Evolutionary conservation across 1,284 basidiomycete genomes (phyloP).

Genomic region (Trichosporon faecale): DNA sequence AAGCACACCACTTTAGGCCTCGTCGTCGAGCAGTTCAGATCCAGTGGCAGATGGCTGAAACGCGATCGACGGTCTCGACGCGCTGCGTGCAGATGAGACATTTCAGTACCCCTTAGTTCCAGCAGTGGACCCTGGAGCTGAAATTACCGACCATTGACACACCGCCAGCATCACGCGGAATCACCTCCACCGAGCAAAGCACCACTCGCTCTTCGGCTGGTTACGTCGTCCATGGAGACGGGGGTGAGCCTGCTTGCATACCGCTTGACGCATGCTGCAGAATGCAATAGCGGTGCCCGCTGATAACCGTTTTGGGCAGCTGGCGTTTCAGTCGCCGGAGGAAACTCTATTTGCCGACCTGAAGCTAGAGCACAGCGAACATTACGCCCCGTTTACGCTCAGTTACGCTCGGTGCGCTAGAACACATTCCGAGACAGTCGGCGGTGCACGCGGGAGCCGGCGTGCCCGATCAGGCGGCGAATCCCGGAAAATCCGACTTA

Average conservation of each 20-base stretch:
- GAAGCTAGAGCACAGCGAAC: neutral
- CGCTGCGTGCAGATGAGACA: neutral
- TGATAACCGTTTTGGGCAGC: neutral
- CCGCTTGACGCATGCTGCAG: too few relatives aligned
- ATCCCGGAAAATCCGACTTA: neutral
- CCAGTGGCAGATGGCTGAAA: neutral
- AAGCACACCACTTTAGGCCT: neutral
- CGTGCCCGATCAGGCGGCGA: neutral
- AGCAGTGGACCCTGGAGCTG: neutral
- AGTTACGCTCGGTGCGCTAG: neutral
- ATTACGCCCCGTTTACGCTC: neutral
- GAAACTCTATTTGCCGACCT: neutral
- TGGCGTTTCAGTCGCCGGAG: neutral
- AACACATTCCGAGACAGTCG: neutral
- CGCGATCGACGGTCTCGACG: neutral
- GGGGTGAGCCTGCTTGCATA: neutral
- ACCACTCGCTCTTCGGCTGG: neutral
- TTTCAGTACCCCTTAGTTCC: neutral
- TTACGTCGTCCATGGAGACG: neutral
- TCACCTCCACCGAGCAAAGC: neutral
- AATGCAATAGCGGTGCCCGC: neutral
- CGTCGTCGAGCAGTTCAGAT: neutral
- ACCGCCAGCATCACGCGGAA: neutral
- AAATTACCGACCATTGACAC: neutral
- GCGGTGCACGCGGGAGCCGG: neutral